Base-by-base conservation (phyloP, 2,329 filamentous ascomycete genomes). In the Colletotrichum trifolii region DNA sequence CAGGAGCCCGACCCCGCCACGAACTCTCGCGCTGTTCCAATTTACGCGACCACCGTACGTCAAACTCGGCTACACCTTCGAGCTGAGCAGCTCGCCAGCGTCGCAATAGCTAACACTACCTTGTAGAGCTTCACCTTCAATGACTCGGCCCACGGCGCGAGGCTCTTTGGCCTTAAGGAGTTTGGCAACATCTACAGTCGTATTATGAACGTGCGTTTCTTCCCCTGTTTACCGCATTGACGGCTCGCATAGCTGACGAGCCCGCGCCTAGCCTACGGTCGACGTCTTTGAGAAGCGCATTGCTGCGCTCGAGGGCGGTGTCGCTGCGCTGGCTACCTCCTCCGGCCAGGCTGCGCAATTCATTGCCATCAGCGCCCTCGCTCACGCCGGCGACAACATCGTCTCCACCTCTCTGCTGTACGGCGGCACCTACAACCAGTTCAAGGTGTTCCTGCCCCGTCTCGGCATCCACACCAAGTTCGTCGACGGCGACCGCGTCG, bases 151-250 rank as follows among this genome's bases (percentile, higher is more conserved):
- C 96, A 98, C 74, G 96, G 93, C 67, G 96, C 96, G 60, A 90
- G 94, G 77, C 90, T 99, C 46, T 99, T 99, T 76, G 92, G 93
- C 75, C 92, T 99, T 78, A 96, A 98, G 83, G 94, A 98, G 81
- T 91, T 93, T 73, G 96, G 94, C 80, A 98, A 98, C 82, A 97
- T 98, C 78, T 99, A 99, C 85, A 96, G 91, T 77, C 93, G 96
- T 69, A 94, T 99, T 73, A 93, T 92, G 91, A 97, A 98, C 80
- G 92, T 93, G 74, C 75, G 87, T 79, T 11, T n/a, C 40, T 36
- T 9, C 12, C 54, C 8, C 11, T 13, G 42, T 13, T 17, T 34
- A n/a, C 35, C n/a, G 11, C 39, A 33, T 35, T 50, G 13, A 54
- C 4, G 2, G 25, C 15, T 13, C 11, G 34, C 33, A 15, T 39